Conservation (phyloP, 257 asterid species). For the Solanum sejunctum region DNA sequence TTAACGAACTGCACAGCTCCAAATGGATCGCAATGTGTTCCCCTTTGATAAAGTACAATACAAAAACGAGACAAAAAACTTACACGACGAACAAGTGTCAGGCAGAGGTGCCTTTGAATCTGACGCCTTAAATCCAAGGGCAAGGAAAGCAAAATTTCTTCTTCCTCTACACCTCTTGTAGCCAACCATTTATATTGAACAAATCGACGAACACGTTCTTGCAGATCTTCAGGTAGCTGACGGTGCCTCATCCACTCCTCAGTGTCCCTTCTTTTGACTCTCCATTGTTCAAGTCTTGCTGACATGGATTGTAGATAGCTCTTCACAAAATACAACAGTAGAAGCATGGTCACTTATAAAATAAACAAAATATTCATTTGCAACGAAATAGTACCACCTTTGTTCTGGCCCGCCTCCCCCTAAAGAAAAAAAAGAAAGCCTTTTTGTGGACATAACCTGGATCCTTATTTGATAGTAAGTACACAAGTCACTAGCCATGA, state of each 20-base stretch:
- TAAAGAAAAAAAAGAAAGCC: background rate
- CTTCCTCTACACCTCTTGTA: slow-evolving; percentile 82
- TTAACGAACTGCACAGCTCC: background rate
- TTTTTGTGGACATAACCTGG: background rate
- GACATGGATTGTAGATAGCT: slow-evolving; percentile 72
- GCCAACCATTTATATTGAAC: slow-evolving; percentile 84
- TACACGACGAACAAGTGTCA: slow-evolving; percentile 82
- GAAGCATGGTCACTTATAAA: background rate
- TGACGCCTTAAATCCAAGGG: slow-evolving; percentile 70
- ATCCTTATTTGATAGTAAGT: background rate
- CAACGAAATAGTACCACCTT: background rate
- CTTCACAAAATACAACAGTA: slow-evolving; percentile 20
- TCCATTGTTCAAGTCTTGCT: slow-evolving; percentile 90
- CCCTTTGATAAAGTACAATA: background rate
- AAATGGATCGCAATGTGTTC: background rate
- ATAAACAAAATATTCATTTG: background rate
- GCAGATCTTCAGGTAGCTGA: slow-evolving; percentile 66
- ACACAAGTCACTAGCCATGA: background rate
- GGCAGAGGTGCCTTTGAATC: slow-evolving; percentile 80
- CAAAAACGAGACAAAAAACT: slow-evolving; percentile 7
- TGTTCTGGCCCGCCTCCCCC: background rate
- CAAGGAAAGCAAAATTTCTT: slow-evolving; percentile 48
- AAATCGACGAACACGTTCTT: slow-evolving; percentile 64
- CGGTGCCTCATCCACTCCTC: slow-evolving; percentile 98
- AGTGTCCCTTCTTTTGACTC: slow-evolving; percentile 66